Percentiles rank a stretch among this genome's conserved stretches.
These are phyloP conservation scores for Anisogramma anomala DNA, from an alignment of 2,329 filamentous ascomycete genomes.

Conservation along the genomic window DNA sequence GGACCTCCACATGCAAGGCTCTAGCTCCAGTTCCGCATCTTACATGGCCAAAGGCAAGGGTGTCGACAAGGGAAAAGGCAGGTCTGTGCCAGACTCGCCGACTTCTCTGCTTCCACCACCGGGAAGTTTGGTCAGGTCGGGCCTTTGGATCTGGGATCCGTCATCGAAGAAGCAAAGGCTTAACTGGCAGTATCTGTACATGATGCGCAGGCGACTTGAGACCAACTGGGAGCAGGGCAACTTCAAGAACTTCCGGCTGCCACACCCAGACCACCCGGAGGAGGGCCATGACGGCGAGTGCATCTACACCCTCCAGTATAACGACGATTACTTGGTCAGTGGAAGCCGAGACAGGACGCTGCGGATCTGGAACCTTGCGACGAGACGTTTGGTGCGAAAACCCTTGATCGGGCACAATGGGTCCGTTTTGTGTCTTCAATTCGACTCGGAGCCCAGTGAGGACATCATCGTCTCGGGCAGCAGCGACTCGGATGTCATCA, in stretches of 20 bases:
- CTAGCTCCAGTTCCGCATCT: constrained; percentile 21
- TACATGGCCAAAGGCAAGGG: constrained; percentile 21
- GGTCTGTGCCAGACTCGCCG: constrained; percentile 12
- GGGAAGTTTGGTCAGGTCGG: constrained; percentile 24
- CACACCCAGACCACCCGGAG: constrained; percentile 65
- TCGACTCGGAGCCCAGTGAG: constrained; percentile 76
- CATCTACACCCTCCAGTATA: constrained; percentile 90
- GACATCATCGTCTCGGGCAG: constrained; percentile 93
- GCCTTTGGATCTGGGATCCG: constrained; percentile 40
- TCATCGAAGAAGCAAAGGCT: constrained; percentile 46
- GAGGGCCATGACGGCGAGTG: constrained; percentile 78
- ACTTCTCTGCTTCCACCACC: constrained; percentile 1
- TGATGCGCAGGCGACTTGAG: constrained; percentile 73
- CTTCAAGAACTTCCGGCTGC: constrained; percentile 79
- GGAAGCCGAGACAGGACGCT: constrained; percentile 83
- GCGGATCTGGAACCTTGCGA: constrained; percentile 81
- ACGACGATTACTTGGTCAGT: constrained; percentile 75
- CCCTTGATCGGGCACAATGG: constrained; percentile 68
- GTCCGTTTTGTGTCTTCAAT: constrained; percentile 89
- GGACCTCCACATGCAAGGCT: constrained; percentile 26
- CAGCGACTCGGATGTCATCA: constrained; percentile 78
- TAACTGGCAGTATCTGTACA: constrained; percentile 91
- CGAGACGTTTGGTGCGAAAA: constrained; percentile 60
- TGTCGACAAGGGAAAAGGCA: constrained; percentile 25
- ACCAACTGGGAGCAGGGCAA: constrained; percentile 81